Evolutionary conservation across 2,329 filamentous ascomycete genomes (phyloP).

Genomic region (Zelopaecilomyces penicillatus): DNA sequence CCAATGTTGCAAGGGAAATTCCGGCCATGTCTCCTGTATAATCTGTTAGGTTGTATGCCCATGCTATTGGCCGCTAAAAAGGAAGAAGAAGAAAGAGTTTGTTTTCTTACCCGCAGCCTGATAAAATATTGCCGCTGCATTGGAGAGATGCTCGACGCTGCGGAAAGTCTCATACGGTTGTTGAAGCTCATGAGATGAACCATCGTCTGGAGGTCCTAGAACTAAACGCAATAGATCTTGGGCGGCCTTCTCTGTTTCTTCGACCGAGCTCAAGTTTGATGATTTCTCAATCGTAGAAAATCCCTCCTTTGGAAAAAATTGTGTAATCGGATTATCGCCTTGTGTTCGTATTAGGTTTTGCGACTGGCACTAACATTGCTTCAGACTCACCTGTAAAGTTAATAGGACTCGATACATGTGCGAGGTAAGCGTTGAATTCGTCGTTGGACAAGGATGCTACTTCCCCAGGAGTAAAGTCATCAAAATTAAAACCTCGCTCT

Average conservation of each 20-base stretch:
- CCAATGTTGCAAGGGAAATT: constrained; percentile 23
- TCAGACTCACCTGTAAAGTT: constrained; percentile 22
- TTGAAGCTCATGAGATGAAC: too few relatives aligned
- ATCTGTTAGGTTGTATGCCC: background rate
- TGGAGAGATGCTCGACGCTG: constrained; percentile 22
- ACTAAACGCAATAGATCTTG: constrained; percentile 15
- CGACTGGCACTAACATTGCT: constrained; percentile 4
- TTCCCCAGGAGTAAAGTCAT: constrained; percentile 51
- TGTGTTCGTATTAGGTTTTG: background rate
- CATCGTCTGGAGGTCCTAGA: constrained; percentile 1
- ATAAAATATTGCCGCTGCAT: constrained; percentile 24
- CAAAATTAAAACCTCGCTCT: constrained; percentile 27
- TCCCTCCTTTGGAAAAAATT: constrained; percentile 27
- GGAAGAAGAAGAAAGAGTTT: too few relatives aligned
- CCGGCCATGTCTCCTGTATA: constrained; percentile 22
- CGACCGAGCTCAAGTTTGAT: constrained; percentile 15
- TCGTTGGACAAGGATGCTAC: constrained; percentile 52
- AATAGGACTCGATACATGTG: constrained; percentile 23
- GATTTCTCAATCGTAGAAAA: constrained; percentile 6
- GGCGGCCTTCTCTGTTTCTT: constrained; percentile 17
- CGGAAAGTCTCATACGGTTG: constrained; percentile 23
- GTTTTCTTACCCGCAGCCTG: constrained; percentile 21
- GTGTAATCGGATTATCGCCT: constrained; percentile 21
- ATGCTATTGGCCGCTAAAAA: background rate
- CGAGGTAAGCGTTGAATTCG: constrained; percentile 60